Base-by-base conservation (phyloP, 78 protist genomes). In the Cyanophora paradoxa region DNA sequence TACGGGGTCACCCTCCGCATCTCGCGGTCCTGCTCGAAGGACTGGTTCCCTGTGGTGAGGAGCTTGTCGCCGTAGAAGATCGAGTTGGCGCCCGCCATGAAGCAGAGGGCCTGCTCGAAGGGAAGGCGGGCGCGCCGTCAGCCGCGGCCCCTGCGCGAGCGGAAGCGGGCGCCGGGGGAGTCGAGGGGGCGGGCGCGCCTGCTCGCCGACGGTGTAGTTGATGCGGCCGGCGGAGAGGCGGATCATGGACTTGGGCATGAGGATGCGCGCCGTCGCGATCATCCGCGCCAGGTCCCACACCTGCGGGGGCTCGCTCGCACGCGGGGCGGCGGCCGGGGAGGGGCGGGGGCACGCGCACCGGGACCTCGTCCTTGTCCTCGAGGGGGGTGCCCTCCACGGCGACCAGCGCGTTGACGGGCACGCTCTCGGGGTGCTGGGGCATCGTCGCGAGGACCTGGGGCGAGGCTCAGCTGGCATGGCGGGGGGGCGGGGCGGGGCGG, bases 21-120 rank as follows among this genome's bases (percentile, higher is more conserved):
- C n/a, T n/a, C n/a, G n/a, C n/a, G n/a, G n/a, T n/a, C n/a, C n/a
- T n/a, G n/a, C n/a, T n/a, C n/a, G n/a, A n/a, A n/a, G n/a, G n/a
- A n/a, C n/a, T n/a, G n/a, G n/a, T n/a, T n/a, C n/a, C n/a, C n/a
- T n/a, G n/a, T n/a, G n/a, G n/a, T n/a, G n/a, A 87, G 79, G 41
- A 87, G 76, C 79, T 78, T 65, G 74, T 70, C 82, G 33, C 90
- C 90, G 0, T 86, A 64, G 85, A 86, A 82, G 73, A 82, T 86
- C 26, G 82, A 72, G 79, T 86, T 86, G 0, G 88, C 90, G 48
- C 90, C 90, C 1, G 88, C 75, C 71, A 82, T 14, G 87, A 86
- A 86, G 75, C 73, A 68, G 30, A 77, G 36, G 3, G 79, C 78
- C 76, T 83, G 82, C 42, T 0, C 40, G 26, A 28, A 33, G 34